Percentiles rank a stretch among this genome's conserved stretches.
phyloP scores from a whole-genome alignment of 2,329 filamentous ascomycete genomes.

The Penicillium fuscoglaucum region DNA sequence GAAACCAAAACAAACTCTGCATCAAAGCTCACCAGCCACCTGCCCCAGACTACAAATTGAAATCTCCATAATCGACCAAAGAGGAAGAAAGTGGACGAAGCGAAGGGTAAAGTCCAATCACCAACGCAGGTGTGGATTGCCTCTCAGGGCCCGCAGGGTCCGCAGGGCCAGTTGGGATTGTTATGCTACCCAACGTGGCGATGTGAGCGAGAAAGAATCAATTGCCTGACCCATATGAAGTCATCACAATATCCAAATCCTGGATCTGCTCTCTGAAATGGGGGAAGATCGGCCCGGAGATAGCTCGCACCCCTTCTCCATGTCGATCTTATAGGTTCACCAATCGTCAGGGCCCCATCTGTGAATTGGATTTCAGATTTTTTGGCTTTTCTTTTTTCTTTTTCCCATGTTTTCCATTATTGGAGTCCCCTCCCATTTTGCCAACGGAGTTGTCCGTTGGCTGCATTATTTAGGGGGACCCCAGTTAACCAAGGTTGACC shows the following conservation, averaged over 20 bases:
- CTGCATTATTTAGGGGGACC: neutral
- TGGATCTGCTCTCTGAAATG: constrained; percentile 14
- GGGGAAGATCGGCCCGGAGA: constrained; percentile 19
- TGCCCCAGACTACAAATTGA: constrained; percentile 1
- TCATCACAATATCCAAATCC: constrained; percentile 17
- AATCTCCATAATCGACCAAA: constrained; percentile 4
- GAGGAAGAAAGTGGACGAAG: neutral
- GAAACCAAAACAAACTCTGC: constrained; percentile 21
- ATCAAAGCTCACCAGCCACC: constrained; percentile 8
- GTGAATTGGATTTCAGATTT: neutral
- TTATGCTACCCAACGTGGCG: constrained; percentile 28
- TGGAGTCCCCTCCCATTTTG: neutral
- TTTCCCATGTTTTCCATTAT: neutral
- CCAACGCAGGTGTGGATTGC: constrained; percentile 7
- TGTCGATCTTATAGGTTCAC: constrained; percentile 19
- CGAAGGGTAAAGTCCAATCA: constrained; percentile 9
- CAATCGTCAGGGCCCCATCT: neutral
- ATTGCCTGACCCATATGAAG: constrained; percentile 19
- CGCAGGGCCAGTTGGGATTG: neutral
- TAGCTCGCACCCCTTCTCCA: constrained; percentile 8
- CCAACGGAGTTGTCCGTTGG: neutral
- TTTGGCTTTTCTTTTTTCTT: neutral
- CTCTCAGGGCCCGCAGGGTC: neutral
- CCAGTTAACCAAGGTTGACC: neutral
- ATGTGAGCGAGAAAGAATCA: neutral